Conservation (phyloP, 169 alveolate genomes). For the Plasmodium vivax region DNA sequence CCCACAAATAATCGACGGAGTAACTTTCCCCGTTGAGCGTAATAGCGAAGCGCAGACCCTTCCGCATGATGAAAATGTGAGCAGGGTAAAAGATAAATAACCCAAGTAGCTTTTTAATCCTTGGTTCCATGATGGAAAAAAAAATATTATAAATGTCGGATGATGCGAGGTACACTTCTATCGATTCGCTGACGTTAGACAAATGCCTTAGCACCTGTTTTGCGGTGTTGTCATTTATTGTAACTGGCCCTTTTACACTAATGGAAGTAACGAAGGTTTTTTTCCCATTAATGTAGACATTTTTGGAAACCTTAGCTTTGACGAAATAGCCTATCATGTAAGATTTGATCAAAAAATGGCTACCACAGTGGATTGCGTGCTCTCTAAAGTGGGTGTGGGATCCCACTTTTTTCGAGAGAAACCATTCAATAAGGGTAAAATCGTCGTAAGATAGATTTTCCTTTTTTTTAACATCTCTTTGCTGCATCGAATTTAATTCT, state of each 20-base stretch:
- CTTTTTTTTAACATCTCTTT: not conserved
- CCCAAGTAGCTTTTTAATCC: constrained; percentile 8
- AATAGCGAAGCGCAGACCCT: constrained; percentile 55
- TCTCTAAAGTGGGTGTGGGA: constrained; percentile 61
- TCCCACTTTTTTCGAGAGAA: constrained; percentile 77
- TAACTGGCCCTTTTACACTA: constrained; percentile 80
- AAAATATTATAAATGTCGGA: constrained; percentile 60
- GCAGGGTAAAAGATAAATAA: constrained; percentile 71
- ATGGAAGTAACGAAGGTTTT: constrained; percentile 76
- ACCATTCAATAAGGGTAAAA: constrained; percentile 81
- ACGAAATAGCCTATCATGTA: constrained; percentile 83
- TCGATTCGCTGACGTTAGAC: constrained; percentile 71
- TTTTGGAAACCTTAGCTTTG: constrained; percentile 79
- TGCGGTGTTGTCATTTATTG: constrained; percentile 76
- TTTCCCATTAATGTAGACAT: constrained; percentile 69
- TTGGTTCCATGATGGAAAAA: constrained; percentile 30
- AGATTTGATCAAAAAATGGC: constrained; percentile 78
- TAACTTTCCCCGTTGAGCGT: constrained; percentile 59
- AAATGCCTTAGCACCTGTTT: constrained; percentile 76
- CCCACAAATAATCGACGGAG: constrained; percentile 69
- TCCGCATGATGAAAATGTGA: constrained; percentile 52
- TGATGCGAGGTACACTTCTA: constrained; percentile 41
- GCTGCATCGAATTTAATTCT: constrained; percentile 28
- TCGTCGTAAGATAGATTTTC: constrained; percentile 16
- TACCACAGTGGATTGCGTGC: constrained; percentile 69